Evolutionary conservation across 257 asterid genomes (phyloP), one percentile per base, ranked within the genome.

Genomic region (Knoxia roxburghii): DNA sequence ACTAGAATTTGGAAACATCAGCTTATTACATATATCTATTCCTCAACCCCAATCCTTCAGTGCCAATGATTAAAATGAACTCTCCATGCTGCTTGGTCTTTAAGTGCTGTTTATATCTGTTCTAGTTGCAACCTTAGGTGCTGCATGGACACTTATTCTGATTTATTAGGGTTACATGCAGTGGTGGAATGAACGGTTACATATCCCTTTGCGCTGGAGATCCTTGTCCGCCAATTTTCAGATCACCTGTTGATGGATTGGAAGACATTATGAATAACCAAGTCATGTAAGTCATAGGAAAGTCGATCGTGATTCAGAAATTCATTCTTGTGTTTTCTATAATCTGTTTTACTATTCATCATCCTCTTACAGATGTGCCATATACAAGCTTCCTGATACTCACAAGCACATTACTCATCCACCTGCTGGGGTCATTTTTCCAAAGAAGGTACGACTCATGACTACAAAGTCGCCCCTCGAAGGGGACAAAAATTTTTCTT

Each of bases 151-250:
- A 50, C 60, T 52, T 35, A 56, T 60, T 77, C 84, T 86, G 75
- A 86, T 79, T 68, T 65, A 49, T 72, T 75, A 26, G 69, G 70
- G 66, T 72, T 33, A 7, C 83, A 7, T 86, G 89, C 95, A 90
- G 99, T 80, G 97, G 95, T 78, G 99, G 99, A 68, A 93, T 93
- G 99, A 90, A 88, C 11, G 99, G 97, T 32, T 93, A 86, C 81
- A 76, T 93, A 60, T 90, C 96, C 64, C 96, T 88, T 41, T 93
- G 99, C 40, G 66, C 72, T 46, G 99, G 99, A 57, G 99, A 93
- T 80, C 95, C 96, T 30, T 93, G 97, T 77, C 97, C 99, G 72
- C 90, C 97, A 49, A 83, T 90, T 77, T 93, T 93, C 77, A 83
- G 88, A 84, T 89, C 99, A 77, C 99, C 99, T 59, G 81, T 93